A percentile compares a stretch with the other conserved stretches of the same genome.
Evolutionary conservation across 1,284 basidiomycete species (phyloP).

Genomic region (Mycosarcoma maydis): DNA sequence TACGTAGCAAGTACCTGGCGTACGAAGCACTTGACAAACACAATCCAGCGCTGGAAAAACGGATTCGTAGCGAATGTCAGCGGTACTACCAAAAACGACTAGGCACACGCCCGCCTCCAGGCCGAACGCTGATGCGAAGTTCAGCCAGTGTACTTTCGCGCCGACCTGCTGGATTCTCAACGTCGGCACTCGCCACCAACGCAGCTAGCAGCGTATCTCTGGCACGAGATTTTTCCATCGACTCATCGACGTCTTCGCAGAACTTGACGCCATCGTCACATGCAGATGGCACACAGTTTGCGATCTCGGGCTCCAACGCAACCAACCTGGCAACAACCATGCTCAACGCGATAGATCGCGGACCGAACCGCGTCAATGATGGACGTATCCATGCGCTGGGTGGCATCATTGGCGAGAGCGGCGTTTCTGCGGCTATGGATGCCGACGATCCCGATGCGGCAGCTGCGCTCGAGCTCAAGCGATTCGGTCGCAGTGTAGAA

Average conservation of each 20-base stretch:
- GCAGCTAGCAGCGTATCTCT: background rate
- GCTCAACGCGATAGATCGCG: constrained; percentile 22
- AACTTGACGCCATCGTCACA: constrained; percentile 6
- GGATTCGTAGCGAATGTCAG: constrained; percentile 58
- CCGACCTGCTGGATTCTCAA: constrained; percentile 23
- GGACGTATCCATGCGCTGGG: constrained; percentile 45
- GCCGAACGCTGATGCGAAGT: constrained; percentile 39
- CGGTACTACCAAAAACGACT: constrained; percentile 62
- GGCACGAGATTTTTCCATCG: constrained; percentile 14
- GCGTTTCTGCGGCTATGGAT: constrained; percentile 45
- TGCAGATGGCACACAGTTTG: constrained; percentile 8
- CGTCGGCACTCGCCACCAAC: background rate
- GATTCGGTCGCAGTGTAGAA: constrained; percentile 56
- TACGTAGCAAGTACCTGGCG: constrained; percentile 61
- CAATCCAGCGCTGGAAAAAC: constrained; percentile 57
- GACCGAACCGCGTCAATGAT: constrained; percentile 52
- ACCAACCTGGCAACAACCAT: constrained; percentile 11
- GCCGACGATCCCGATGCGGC: constrained; percentile 54
- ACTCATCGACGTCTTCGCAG: constrained; percentile 2
- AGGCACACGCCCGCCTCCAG: constrained; percentile 36
- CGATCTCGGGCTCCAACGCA: background rate
- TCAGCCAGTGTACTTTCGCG: constrained; percentile 24
- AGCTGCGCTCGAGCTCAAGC: constrained; percentile 55
- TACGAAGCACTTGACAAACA: constrained; percentile 64
- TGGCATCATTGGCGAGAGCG: constrained; percentile 51